Conservation (phyloP, 345 rosid genomes). For the Eucalyptus tenuipes region DNA sequence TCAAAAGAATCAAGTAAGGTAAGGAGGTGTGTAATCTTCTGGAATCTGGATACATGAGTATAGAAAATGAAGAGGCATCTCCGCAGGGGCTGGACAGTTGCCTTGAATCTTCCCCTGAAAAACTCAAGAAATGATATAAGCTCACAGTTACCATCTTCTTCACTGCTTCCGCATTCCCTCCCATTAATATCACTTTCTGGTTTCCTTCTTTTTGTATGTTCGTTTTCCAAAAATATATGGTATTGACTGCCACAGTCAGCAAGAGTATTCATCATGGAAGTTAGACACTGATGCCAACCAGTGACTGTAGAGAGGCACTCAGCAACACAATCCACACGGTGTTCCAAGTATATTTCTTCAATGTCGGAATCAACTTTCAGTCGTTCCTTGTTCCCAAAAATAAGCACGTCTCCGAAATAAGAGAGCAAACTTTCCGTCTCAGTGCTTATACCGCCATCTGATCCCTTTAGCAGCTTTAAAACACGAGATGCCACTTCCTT, state of each 20-base stretch:
- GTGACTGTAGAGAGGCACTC: background rate
- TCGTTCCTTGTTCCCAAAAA: slow-evolving; percentile 29
- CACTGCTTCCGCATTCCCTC: background rate
- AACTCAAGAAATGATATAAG: slow-evolving; percentile 13
- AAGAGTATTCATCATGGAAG: slow-evolving; percentile 12
- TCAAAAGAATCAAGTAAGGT: background rate
- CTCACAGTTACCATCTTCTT: background rate
- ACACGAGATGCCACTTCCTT: slow-evolving; percentile 33
- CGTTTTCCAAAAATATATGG: slow-evolving; percentile 8
- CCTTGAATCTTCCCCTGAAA: slow-evolving; percentile 1
- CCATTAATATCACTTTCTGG: background rate
- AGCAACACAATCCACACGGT: slow-evolving; percentile 18
- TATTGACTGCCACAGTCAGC: slow-evolving; percentile 12
- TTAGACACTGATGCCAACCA: slow-evolving; percentile 12
- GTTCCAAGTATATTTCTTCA: slow-evolving; percentile 23
- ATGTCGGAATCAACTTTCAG: slow-evolving; percentile 8
- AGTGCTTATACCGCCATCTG: background rate
- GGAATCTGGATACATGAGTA: background rate
- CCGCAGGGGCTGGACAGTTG: background rate
- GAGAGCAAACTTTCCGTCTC: background rate
- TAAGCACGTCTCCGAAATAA: slow-evolving; percentile 17
- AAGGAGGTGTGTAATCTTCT: background rate
- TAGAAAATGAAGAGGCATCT: background rate
- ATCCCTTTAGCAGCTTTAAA: slow-evolving; percentile 15
- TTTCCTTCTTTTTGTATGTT: background rate